Evolutionary conservation across 1,284 basidiomycete genomes (phyloP).

Genomic region (Rhodotorula sp.): DNA sequence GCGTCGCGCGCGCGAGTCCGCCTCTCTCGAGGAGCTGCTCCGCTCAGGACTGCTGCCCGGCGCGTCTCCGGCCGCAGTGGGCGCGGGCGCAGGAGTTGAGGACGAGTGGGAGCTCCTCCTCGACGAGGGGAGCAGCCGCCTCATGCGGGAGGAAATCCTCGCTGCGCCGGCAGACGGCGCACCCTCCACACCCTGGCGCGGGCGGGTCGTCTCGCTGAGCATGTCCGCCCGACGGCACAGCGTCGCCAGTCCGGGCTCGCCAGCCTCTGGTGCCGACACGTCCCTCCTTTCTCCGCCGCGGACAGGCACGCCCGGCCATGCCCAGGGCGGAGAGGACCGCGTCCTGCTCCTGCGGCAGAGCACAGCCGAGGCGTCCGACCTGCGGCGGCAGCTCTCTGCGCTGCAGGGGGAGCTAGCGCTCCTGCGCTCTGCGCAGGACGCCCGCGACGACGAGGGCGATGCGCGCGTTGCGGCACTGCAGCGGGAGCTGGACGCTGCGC

Average conservation of each 20-base stretch:
- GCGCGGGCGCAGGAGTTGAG: neutral
- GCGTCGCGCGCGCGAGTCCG: neutral
- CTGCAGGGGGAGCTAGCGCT: neutral
- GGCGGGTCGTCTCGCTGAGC: slow-evolving; percentile 2
- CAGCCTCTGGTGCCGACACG: too few relatives aligned
- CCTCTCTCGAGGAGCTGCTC: slow-evolving; percentile 19
- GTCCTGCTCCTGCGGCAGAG: slow-evolving; percentile 10
- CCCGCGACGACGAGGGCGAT: neutral
- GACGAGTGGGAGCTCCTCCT: slow-evolving; percentile 16
- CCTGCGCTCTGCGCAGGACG: neutral
- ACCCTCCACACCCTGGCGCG: slow-evolving; percentile 1
- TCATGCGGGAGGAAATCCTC: slow-evolving; percentile 21
- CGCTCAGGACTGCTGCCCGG: neutral
- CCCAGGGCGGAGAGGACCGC: neutral
- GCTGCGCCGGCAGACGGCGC: neutral
- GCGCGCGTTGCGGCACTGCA: neutral
- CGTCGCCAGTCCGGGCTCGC: neutral
- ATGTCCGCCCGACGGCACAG: neutral
- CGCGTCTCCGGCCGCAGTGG: neutral
- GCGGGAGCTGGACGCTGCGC: slow-evolving; percentile 4
- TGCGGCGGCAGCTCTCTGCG: slow-evolving; percentile 4
- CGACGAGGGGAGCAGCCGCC: slow-evolving; percentile 7
- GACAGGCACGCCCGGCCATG: too few relatives aligned
- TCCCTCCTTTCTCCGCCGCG: neutral
- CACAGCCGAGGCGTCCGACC: slow-evolving; percentile 2